Base-by-base conservation (phyloP, 2,329 filamentous ascomycete species). In the Colletotrichum tropicale region DNA sequence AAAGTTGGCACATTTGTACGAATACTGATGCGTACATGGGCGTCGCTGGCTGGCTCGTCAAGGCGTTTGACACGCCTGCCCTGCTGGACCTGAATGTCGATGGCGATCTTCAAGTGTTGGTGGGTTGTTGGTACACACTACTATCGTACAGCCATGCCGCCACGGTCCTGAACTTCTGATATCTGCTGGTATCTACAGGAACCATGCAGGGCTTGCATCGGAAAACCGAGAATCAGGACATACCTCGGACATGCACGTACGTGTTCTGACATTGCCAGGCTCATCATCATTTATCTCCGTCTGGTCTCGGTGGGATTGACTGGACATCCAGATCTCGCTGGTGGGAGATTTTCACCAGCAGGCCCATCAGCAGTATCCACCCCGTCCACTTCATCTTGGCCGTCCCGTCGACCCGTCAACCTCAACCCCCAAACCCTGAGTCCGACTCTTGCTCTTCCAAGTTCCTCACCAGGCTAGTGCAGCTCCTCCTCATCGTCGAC, bases 271-370 rank as follows among this genome's bases (percentile, higher is more conserved):
- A 67, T 73, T 73, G 34, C 21, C 64, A 64, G 56, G 73, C 64
- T 68, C 70, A 65, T 73, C 43, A 24, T 75, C 73, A 73, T 43
- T 62, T 73, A 68, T 34, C 36, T 68, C 64, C 16, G 60, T 61
- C 21, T 60, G 43, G 26, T n/a, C 56, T 72, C 21, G 28, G 10
- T 62, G 24, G 34, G 38, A 43, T 38, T 34, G 52, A 66, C 36
- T 52, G 71, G 60, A 56, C 68, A 36, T 65, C n/a, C 52, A 66
- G 32, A 75, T 75, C 15, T 36, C 32, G 38, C 26, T 38, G 56
- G 55, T 28, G 61, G 72, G 26, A 43, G 55, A 36, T 62, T 67
- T 62, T 67, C 18, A 71, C 68, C 15, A 28, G n/a, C 36, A 55
- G 55, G 72, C 62, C 72, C 69, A 71, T 61, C 18, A 18, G 13